Evolutionary conservation across 495 filamentous ascomycete genomes (phyloP), one percentile per base, ranked within the genome.

Genomic region (Chaetomidium leptoderma): DNA sequence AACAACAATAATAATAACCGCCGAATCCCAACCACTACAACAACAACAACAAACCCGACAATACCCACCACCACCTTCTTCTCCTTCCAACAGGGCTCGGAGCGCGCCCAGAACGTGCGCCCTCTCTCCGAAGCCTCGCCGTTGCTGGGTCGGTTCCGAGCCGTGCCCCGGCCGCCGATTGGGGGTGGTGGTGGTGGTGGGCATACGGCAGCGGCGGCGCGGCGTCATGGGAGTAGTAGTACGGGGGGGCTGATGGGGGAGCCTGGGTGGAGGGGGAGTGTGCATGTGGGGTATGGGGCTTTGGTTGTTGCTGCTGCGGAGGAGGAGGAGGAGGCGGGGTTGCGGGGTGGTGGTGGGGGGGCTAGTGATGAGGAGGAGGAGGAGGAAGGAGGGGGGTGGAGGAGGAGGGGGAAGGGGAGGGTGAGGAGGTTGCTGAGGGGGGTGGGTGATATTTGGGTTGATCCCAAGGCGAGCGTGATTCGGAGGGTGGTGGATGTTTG

Each of bases 51-150:
- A 49, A 33, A 36, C 2, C n/a, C 50, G 11, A 6, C 39, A n/a
- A 16, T 42, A 5, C 29, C 47, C 11, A 40, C 66, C 1, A 19
- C 57, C 21, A 55, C 81, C 32, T 83, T 85, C 74, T 85, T 85
- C 70, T 75, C 76, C 65, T 86, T 86, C 65, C 79, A 83, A 57
- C 82, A 81, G 56, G 83, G 82, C 57, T 75, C 72, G 58, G 81
- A 82, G 67, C 73, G 70, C 45, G 74, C 70, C 33, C 72, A 68
- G 53, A 73, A 73, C 53, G 64, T 63, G 52, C 70, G 66, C 0
- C 71, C 66, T 57, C 64, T 60, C 29, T 62, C 70, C 52, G 73
- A 75, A 65, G 64, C 76, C 8, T 77, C 79, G 35, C 81, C 81
- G 4, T 64, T 86, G 24, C 76, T 84, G 0, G 83, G 83, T 47